These are phyloP conservation scores for Strobilomyces echinocephalus DNA, from an alignment of 768 basidiomycete genomes.

Conservation along the genomic window DNA sequence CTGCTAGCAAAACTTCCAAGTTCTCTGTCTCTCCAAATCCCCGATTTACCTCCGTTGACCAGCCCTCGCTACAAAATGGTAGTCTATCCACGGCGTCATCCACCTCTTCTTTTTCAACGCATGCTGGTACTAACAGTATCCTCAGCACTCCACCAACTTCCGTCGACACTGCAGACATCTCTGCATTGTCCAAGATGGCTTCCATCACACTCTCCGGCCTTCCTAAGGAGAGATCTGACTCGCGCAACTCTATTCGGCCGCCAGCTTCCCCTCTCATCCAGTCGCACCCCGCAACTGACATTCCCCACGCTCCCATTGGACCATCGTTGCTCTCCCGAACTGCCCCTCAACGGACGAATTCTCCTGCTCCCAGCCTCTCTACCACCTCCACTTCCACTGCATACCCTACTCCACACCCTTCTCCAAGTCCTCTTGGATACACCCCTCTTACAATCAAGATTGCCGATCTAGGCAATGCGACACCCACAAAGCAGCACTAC, in stretches of 20 bases:
- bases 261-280: constrained; percentile 24
- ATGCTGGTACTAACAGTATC: constrained; percentile 26
- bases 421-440: constrained; percentile 17
- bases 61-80: constrained; percentile 28
- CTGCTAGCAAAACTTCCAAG: constrained; percentile 25
- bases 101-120: constrained; percentile 47
- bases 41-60: constrained; percentile 2
- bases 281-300: constrained; percentile 15
- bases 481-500: constrained; percentile 83
- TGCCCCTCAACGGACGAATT: constrained; percentile 37
- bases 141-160: constrained; percentile 59
- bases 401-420: constrained; percentile 21
- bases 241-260: constrained; percentile 1
- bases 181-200: constrained; percentile 34
- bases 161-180: constrained; percentile 31
- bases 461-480: constrained; percentile 91
- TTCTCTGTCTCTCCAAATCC: constrained; percentile 3
- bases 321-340: constrained; percentile 64
- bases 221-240: not conserved
- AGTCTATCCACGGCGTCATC: constrained; percentile 30
- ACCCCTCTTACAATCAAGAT: constrained; percentile 80
- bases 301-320: constrained; percentile 29
- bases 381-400: constrained; percentile 18
- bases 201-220: constrained; percentile 19
- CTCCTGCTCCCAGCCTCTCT: constrained; percentile 18